Conservation (phyloP, 306 rosid genomes). For the Cicer bijugum region DNA sequence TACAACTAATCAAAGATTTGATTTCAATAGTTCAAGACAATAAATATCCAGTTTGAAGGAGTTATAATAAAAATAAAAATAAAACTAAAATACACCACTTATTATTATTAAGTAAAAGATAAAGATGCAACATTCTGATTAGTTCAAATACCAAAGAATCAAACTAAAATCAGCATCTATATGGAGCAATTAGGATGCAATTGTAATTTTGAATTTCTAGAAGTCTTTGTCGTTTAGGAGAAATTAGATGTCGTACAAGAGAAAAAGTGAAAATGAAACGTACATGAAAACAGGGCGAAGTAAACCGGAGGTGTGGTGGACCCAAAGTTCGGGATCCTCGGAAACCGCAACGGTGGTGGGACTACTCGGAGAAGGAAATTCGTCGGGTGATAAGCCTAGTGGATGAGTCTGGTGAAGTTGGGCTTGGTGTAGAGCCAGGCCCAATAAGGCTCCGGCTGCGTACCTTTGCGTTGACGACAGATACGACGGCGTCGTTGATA, state of each 20-base stretch:
- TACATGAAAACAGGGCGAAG: constrained; percentile 76
- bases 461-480: constrained; percentile 71
- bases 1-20: too few relatives aligned
- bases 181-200: not conserved
- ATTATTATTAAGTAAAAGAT: too few relatives aligned
- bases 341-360: constrained; percentile 53
- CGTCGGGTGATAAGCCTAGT: constrained; percentile 46
- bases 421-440: constrained; percentile 69
- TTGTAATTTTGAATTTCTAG: not conserved
- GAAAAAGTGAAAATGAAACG: not conserved
- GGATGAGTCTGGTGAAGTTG: constrained; percentile 75
- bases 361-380: constrained; percentile 31
- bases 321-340: constrained; percentile 77
- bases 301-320: constrained; percentile 59
- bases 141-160: too few relatives aligned
- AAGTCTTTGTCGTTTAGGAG: not conserved
- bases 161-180: too few relatives aligned
- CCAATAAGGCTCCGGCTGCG: constrained; percentile 73
- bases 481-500: constrained; percentile 46
- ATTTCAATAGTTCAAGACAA: too few relatives aligned
- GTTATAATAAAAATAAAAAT: too few relatives aligned
- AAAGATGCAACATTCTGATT: too few relatives aligned
- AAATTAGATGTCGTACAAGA: not conserved
- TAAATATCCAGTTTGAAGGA: too few relatives aligned
- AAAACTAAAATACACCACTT: too few relatives aligned